Percentiles rank a stretch among this genome's conserved stretches.
phyloP scores from a whole-genome alignment of 2,329 filamentous ascomycete genomes.

The Neopestalotiopsis sp. region DNA sequence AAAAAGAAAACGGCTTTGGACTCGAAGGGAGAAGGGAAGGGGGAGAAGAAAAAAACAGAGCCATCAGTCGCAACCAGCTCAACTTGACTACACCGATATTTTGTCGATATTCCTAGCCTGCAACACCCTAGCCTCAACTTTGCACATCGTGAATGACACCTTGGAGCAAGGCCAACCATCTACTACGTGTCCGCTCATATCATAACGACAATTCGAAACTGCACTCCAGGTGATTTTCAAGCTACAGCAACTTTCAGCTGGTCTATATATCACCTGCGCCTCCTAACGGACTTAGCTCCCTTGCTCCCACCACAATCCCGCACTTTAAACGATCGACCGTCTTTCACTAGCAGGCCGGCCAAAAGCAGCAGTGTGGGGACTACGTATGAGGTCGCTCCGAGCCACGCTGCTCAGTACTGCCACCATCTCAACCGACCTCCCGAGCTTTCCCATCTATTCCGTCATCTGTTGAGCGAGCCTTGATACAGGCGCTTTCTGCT shows the following conservation, averaged over 20 bases:
- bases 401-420: constrained; percentile 6
- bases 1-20: constrained; percentile 11
- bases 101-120: background rate
- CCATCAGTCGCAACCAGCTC: background rate
- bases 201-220: background rate
- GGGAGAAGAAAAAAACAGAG: background rate
- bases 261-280: background rate
- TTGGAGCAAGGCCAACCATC: background rate
- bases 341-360: constrained; percentile 10
- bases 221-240: background rate
- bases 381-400: constrained; percentile 10
- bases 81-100: background rate
- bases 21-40: background rate
- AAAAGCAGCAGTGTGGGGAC: constrained; percentile 13
- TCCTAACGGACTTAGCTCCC: background rate
- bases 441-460: constrained; percentile 16
- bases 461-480: constrained; percentile 11
- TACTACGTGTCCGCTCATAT: background rate
- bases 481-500: background rate
- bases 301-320: constrained; percentile 6
- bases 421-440: constrained; percentile 6
- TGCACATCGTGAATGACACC: constrained; percentile 2
- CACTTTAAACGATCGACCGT: constrained; percentile 18
- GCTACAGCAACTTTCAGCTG: background rate
- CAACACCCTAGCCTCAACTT: background rate